Base-by-base conservation (phyloP, 495 filamentous ascomycete species). In the Hyphodiscus hymeniophilus region DNA sequence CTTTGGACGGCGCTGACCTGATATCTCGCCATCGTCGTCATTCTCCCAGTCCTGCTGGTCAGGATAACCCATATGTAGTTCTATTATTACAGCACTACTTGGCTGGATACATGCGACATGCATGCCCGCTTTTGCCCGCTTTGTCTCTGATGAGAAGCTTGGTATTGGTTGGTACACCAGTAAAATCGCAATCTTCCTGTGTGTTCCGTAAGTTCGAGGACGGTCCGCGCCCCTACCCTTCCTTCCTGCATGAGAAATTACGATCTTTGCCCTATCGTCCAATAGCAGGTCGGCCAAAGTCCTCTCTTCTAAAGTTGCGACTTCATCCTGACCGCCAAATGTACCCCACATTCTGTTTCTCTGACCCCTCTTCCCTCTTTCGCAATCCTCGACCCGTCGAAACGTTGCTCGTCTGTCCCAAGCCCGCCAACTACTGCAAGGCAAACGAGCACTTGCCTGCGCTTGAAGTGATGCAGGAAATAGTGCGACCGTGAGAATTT, bases 341-440 rank as follows among this genome's bases (percentile, higher is more conserved):
- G 41, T 51, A 55, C 48, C 53, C 48, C 48, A 51, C 53, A 51
- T 48, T 52, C 48, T 50, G 1, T 3, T 21, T 38, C 34, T 5
- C 15, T 21, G 31, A 40, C 44, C 51, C 51, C 24, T 22, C 7
- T 28, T 47, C 24, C 3, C 22, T 22, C n/a, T n/a, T n/a, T n/a
- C n/a, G n/a, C n/a, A n/a, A n/a, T n/a, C 39, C 45, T 44, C 32
- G 40, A 48, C 45, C 18, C 40, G 41, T 54, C 45, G 51, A 28
- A 16, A 30, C 18, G n/a, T n/a, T n/a, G n/a, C n/a, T n/a, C n/a
- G n/a, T n/a, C n/a, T n/a, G n/a, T n/a, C n/a, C n/a, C n/a, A n/a
- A n/a, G n/a, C n/a, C n/a, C n/a, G n/a, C n/a, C n/a, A n/a, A n/a
- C n/a, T n/a, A n/a, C n/a, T n/a, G n/a, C n/a, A n/a, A n/a, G n/a